Base-by-base conservation (phyloP, 371 early-diverging fungal genomes). In the Syncephalastrum contaminatum region DNA sequence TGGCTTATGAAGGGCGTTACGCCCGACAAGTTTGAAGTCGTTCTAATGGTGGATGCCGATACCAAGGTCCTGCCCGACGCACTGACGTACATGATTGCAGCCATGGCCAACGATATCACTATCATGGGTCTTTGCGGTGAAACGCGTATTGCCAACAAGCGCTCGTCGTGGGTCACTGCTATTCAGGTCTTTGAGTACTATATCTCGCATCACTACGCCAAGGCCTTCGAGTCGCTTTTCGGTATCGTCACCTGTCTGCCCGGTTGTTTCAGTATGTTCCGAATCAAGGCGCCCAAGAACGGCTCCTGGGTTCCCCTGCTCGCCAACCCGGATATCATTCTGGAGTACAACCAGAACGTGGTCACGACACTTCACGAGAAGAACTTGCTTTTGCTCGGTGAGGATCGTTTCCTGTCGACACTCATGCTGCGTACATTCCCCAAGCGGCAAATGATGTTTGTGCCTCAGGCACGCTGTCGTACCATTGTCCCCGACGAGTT, bases 211-310 rank as follows among this genome's bases (percentile, higher is more conserved):
- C 96, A 97, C 70, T 85, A 95, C 40, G 86, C 88, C 43, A 98
- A 98, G 66, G 90, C 92, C 0, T 98, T 97, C 69, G 99, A 98
- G 70, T 88, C 89, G 25, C 80, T 95, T 15, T 98, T 96, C 82
- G 99, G 99, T 56, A 94, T 94, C 63, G 97, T 99, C 20, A 97
- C 99, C 3, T 99, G 99, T 79, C 75, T 99, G 45, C 99, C 99
- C 4, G 99, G 99, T 20, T 99, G 95, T 64, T 93, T 95, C 77
- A 91, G 87, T 67, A 90, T 93, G 91, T 95, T 91, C 68, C 81
- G 93, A 46, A 86, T 95, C 56, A 89, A 90, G 63, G 76, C 88
- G 0, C 88, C 85, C 57, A 85, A 88, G 60, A 73, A 89, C 49
- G 94, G 93, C n/a, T 72, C 78, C 14, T 85, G 76, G 76, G 88